Evolutionary conservation across 139 green algal species (phyloP), one percentile per base, ranked within the genome.

Genomic region (Tetraselmis striata): DNA sequence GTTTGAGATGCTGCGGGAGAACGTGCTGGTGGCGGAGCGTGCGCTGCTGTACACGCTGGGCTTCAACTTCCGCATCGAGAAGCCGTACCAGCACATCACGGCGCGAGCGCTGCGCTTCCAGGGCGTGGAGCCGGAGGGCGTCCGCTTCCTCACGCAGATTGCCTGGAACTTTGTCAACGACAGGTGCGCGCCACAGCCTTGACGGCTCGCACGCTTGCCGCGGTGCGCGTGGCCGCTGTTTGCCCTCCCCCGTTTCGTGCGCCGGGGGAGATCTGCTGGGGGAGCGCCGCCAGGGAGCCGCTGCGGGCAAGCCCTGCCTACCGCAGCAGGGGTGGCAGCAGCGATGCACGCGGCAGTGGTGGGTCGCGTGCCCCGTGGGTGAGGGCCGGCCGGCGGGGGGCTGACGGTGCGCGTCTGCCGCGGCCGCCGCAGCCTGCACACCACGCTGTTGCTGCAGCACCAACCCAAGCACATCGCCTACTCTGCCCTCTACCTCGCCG

Each of bases 21-120:
- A 31, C 32, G 75, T 90, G 25, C 82, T 85, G 28, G 76, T 78
- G 28, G 87, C 87, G 2, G 87, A 91, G 82, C 83, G 87, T 1
- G 81, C 87, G 0, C 29, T 91, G 79, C 81, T 91, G n/a, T 91
- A 91, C 32, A 79, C 77, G 0, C 81, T 89, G 23, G 81, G 83
- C 29, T 91, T 91, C 32, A 2, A 84, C 0, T 81, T 91, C 59
- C 26, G 23, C 29, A 76, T 77, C 1, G 32, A 79, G 1, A 30
- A 78, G 2, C 59, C 83, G 11, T 76, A 83, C 45, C 45, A 67
- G 45, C 45, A 67, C 45, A 67, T 67, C 45, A 67, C 45, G 18
- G 45, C 45, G 45, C 45, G 45, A 25, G 45, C 45, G 5, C 45
- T 67, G 11, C 5, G 18, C 11, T 67, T 67, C 45, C 5, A 67